Evolutionary conservation across 2,329 filamentous ascomycete genomes (phyloP).

Genomic region (Boeremia exigua): DNA sequence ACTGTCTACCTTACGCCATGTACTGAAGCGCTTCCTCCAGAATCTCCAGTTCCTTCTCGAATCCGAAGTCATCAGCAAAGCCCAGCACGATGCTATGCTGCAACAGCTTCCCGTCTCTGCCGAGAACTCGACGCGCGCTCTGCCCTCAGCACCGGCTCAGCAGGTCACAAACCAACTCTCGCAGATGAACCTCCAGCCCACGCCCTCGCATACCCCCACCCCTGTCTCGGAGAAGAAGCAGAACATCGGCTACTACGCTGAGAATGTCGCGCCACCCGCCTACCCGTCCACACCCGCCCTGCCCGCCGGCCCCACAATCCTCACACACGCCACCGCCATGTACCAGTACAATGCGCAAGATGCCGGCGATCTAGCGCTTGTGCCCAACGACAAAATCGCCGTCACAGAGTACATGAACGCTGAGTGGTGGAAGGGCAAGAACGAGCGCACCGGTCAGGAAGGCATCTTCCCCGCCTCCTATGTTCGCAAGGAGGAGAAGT

Average conservation of each 20-base stretch:
- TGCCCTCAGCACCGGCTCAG: conserved; percentile 39
- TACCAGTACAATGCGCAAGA: conserved; percentile 85
- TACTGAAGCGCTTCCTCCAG: conserved; percentile 53
- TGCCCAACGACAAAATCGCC: conserved; percentile 78
- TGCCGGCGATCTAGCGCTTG: conserved; percentile 79
- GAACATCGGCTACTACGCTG: conserved; percentile 51
- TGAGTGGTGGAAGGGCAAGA: conserved; percentile 95
- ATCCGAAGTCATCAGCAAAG: conserved; percentile 76
- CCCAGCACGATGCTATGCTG: conserved; percentile 77
- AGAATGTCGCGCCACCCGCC: conserved; percentile 49
- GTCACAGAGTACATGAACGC: conserved; percentile 94
- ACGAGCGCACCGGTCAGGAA: conserved; percentile 79
- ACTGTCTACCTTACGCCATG: background rate
- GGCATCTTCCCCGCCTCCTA: conserved; percentile 97
- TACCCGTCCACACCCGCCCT: conserved; percentile 56
- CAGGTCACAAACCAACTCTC: conserved; percentile 40
- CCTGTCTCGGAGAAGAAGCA: conserved; percentile 45
- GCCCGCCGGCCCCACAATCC: conserved; percentile 59
- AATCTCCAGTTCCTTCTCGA: conserved; percentile 91
- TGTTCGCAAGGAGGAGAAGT: conserved; percentile 73
- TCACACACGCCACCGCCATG: conserved; percentile 78
- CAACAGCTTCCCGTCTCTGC: conserved; percentile 75
- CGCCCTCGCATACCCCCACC: conserved; percentile 17
- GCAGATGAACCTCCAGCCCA: conserved; percentile 42
- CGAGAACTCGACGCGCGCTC: conserved; percentile 62